Percentiles rank a stretch among this genome's conserved stretches.
Evolutionary conservation across 164 flowering plant genomes (phyloP).

Genomic region (Piper betle): DNA sequence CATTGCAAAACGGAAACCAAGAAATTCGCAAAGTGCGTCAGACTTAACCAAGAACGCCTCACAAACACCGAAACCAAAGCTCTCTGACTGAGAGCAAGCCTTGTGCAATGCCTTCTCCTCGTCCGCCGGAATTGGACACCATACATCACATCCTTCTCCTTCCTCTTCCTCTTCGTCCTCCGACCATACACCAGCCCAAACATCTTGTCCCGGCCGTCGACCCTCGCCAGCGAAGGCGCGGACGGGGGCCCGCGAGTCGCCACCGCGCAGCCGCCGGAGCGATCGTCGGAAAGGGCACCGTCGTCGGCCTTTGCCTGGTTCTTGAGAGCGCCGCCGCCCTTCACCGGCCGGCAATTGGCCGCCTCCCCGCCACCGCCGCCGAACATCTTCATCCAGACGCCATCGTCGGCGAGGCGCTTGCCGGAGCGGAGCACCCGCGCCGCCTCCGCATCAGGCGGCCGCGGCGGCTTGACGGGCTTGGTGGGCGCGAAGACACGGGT

Average conservation of each 20-base stretch:
- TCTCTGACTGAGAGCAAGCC: background rate
- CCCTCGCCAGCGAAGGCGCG: background rate
- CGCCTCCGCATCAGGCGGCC: slow-evolving; percentile 17
- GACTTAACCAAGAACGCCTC: slow-evolving; percentile 10
- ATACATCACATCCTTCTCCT: slow-evolving; percentile 19
- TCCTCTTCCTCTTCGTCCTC: slow-evolving; percentile 16
- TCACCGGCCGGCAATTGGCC: slow-evolving; percentile 2
- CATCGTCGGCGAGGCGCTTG: slow-evolving; percentile 28
- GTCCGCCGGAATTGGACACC: slow-evolving; percentile 28
- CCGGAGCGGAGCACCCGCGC: slow-evolving; percentile 66
- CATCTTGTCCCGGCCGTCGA: slow-evolving; percentile 5
- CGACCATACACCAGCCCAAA: slow-evolving; percentile 39
- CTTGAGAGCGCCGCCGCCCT: slow-evolving; percentile 4
- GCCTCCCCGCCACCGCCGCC: background rate
- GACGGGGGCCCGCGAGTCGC: background rate
- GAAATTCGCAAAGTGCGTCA: slow-evolving; percentile 17
- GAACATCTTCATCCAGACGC: slow-evolving; percentile 3
- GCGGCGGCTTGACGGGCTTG: slow-evolving; percentile 27
- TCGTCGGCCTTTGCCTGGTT: background rate
- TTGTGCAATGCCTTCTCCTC: slow-evolving; percentile 15
- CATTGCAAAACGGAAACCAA: slow-evolving; percentile 31
- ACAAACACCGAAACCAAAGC: slow-evolving; percentile 16
- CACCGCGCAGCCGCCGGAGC: background rate
- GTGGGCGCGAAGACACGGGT: slow-evolving; percentile 50
- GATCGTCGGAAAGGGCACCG: background rate